These are phyloP conservation scores for Phoenix roebelenii DNA, from an alignment of 176 grass and related monocot genomes.

Conservation along the genomic window DNA sequence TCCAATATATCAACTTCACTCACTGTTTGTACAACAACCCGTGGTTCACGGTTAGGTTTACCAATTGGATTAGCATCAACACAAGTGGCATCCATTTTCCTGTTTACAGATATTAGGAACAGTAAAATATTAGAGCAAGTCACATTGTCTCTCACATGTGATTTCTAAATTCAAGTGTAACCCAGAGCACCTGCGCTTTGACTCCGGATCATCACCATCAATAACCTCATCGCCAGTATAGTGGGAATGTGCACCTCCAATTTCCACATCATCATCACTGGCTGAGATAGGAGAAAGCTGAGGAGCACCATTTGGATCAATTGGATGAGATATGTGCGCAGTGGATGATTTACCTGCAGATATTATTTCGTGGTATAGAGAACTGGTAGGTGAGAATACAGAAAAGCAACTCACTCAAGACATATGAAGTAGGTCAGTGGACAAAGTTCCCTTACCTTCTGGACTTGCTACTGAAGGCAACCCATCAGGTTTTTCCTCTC, in stretches of 20 bases:
- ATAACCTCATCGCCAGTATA: slow-evolving; percentile 48
- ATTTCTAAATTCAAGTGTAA: neutral
- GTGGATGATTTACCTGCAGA: slow-evolving; percentile 63
- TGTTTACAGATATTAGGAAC: slow-evolving; percentile 28
- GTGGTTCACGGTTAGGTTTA: slow-evolving; percentile 90
- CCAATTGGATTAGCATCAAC: slow-evolving; percentile 71
- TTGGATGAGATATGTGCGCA: slow-evolving; percentile 31
- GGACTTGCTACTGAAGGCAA: slow-evolving; percentile 1
- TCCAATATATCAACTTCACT: slow-evolving; percentile 99
- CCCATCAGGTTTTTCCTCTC: slow-evolving; percentile 63
- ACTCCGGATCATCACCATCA: slow-evolving; percentile 76
- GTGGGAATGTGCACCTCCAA: slow-evolving; percentile 60
- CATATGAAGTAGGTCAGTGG: too few species aligned
- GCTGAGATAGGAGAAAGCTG: slow-evolving; percentile 35
- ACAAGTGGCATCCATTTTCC: slow-evolving; percentile 74
- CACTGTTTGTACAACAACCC: slow-evolving; percentile 98
- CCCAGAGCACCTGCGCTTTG: slow-evolving; percentile 71
- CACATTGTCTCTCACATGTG: too few species aligned
- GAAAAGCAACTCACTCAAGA: too few species aligned
- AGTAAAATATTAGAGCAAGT: slow-evolving; percentile 8
- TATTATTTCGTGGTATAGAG: too few species aligned
- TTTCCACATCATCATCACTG: slow-evolving; percentile 72
- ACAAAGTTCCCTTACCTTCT: slow-evolving; percentile 50
- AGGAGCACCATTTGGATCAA: slow-evolving; percentile 42
- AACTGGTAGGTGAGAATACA: too few species aligned